Conservation (phyloP, 2,329 filamentous ascomycete genomes). For the Leptoxyphium fumago region DNA sequence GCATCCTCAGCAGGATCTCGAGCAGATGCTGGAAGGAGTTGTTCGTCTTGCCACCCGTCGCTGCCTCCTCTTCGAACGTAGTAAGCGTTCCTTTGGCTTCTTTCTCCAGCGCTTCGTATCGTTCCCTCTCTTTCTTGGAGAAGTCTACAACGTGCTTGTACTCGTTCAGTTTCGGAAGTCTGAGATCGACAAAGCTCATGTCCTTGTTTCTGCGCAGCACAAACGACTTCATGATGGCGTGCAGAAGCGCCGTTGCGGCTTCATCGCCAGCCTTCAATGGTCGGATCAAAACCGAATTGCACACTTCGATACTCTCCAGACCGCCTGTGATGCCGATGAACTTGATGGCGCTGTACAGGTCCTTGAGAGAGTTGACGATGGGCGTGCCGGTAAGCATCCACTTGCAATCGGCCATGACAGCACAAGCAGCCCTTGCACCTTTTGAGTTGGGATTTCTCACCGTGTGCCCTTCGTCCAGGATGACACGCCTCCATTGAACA, state of each 20-base stretch:
- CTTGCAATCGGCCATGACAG: conserved; percentile 52
- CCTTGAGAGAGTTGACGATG: conserved; percentile 45
- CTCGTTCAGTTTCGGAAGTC: conserved; percentile 61
- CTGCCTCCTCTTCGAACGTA: conserved; percentile 36
- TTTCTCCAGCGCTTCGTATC: conserved; percentile 59
- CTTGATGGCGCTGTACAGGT: conserved; percentile 64
- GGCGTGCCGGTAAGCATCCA: conserved; percentile 63
- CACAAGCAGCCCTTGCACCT: conserved; percentile 51
- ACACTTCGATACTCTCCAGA: conserved; percentile 56
- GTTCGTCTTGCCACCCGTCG: conserved; percentile 11
- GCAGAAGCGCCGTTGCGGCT: conserved; percentile 48
- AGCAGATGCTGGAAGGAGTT: conserved; percentile 60
- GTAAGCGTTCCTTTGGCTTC: conserved; percentile 62
- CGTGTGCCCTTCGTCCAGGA: conserved; percentile 71
- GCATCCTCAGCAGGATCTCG: conserved; percentile 66
- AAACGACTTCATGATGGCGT: conserved; percentile 64
- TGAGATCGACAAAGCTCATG: conserved; percentile 75
- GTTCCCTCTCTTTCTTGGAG: conserved; percentile 55
- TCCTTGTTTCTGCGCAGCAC: conserved; percentile 73
- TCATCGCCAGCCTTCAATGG: conserved; percentile 47
- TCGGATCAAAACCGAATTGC: conserved; percentile 56
- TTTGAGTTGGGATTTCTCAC: conserved; percentile 68
- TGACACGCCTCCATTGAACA: conserved; percentile 60
- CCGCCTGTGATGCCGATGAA: conserved; percentile 66
- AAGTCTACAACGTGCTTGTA: conserved; percentile 65